A percentile compares a stretch with the other conserved stretches of the same genome.
Conservation (phyloP, 2,329 filamentous ascomycete species). For the Fusarium goolgardi region DNA sequence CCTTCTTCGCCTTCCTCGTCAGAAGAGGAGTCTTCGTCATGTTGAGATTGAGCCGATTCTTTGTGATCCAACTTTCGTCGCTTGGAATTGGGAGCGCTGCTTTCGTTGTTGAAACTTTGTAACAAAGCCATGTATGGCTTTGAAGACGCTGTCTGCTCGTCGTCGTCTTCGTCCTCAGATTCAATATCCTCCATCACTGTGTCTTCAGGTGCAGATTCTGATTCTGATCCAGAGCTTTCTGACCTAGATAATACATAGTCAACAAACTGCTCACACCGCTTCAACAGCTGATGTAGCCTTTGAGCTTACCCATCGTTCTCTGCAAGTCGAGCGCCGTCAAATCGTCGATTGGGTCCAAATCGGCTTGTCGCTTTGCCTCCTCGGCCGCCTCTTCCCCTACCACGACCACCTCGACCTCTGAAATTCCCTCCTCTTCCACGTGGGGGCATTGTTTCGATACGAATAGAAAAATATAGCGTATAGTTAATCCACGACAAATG, state of each 20-base stretch:
- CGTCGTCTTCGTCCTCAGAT: slow-evolving; percentile 59
- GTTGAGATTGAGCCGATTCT: slow-evolving; percentile 37
- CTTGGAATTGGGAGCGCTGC: slow-evolving; percentile 62
- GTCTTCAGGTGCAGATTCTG: slow-evolving; percentile 50
- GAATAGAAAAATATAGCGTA: no score
- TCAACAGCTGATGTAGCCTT: fast-evolving
- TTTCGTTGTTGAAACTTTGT: slow-evolving; percentile 65
- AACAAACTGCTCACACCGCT: not conserved
- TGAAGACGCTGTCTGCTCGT: slow-evolving; percentile 58
- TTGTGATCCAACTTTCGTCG: slow-evolving; percentile 66
- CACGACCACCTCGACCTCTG: slow-evolving; percentile 49
- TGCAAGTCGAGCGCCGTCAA: slow-evolving; percentile 52
- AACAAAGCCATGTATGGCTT: slow-evolving; percentile 69
- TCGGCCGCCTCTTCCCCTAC: slow-evolving; percentile 48
- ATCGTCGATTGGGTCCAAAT: slow-evolving; percentile 53
- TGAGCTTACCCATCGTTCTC: slow-evolving; percentile 53
- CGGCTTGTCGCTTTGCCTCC: slow-evolving; percentile 52
- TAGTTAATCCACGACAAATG: not conserved
- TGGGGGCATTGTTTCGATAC: slow-evolving; percentile 49
- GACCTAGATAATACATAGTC: slow-evolving; percentile 17
- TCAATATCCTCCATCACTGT: slow-evolving; percentile 54
- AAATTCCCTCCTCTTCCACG: slow-evolving; percentile 52
- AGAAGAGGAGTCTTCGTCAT: slow-evolving; percentile 34
- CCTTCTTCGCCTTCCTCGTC: slow-evolving; percentile 55
- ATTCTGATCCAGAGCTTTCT: slow-evolving; percentile 47